Evolutionary conservation across 140 eudicot species (phyloP), one percentile per base, ranked within the genome.

Genomic region (Ambrosia hybrid): DNA sequence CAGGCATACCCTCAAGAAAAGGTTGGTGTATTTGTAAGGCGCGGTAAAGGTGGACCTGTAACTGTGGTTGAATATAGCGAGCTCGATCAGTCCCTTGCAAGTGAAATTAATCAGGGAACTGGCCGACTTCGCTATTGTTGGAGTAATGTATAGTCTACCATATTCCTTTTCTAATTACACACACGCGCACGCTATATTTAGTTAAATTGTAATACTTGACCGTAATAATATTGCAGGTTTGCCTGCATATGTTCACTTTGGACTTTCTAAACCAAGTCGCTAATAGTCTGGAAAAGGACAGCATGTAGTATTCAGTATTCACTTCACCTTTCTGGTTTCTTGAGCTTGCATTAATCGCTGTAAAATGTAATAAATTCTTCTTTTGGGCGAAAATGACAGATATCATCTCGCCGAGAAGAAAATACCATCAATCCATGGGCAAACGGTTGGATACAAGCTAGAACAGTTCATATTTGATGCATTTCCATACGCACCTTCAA

Each of bases 1-100:
- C 79, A 95, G 99, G 97, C 97, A 51, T 91, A 95, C 83, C 99
- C 99, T 71, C 99, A 91, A 85, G 99, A 95, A 74, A 91, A 88
- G 51, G 99, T 95, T 77, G 99, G 99, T 41, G 99, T 95, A 13
- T 95, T 95, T 80, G 99, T 95, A 30, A 80, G 88, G 73, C 85
- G 99, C 38, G 99, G 99, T 26, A 95, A 95, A 84, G 99, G 96
- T 58, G 99, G 99, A 45, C 99, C 99, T 6, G 84, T 95, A 26
- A 80, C 96, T 72, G 99, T 95, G 58, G 99, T 91, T 78, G 99
- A 95, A 76, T 95, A 95, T 77, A 91, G 95, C 36, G 99, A 95
- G 84, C 79, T 95, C 83, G 99, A 95, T 77, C 73, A 85, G 49
- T 86, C 97, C 41, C 76, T 91, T 76, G 90, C 99, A 11, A 91